These are phyloP conservation scores for Lathyrus tuberosus DNA, from an alignment of 306 rosid genomes.

Conservation along the genomic window DNA sequence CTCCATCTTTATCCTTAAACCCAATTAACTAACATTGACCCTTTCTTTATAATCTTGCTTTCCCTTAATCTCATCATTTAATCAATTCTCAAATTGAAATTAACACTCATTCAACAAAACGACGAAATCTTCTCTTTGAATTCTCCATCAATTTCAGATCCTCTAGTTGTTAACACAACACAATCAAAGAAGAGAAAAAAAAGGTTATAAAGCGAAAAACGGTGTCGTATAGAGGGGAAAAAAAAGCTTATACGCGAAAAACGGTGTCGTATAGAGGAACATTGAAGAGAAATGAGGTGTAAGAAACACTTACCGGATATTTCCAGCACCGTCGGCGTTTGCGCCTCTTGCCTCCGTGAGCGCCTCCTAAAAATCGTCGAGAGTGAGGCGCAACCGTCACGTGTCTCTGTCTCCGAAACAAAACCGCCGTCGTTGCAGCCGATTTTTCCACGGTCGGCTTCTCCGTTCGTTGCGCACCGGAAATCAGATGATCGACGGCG, in stretches of 20 bases:
- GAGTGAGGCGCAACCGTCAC: conserved; percentile 41
- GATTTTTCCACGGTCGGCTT: conserved; percentile 70
- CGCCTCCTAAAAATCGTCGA: conserved; percentile 58
- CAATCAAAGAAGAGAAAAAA: background rate
- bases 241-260: background rate
- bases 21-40: conserved; percentile 39
- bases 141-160: conserved; percentile 52
- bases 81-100: conserved; percentile 15
- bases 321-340: conserved; percentile 76
- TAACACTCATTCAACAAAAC: conserved; percentile 41
- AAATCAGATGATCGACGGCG: conserved; percentile 52
- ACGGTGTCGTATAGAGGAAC: conserved; percentile 26
- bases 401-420: conserved; percentile 35
- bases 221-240: conserved; percentile 17
- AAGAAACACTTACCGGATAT: conserved; percentile 67
- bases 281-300: conserved; percentile 66
- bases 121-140: conserved; percentile 45
- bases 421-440: conserved; percentile 50
- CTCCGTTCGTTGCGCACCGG: conserved; percentile 64
- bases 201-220: background rate
- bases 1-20: conserved; percentile 20
- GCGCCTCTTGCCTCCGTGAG: conserved; percentile 88
- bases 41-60: conserved; percentile 5
- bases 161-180: conserved; percentile 19
- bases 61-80: conserved; percentile 18